Evolutionary conservation across 768 basidiomycete species (phyloP).

Genomic region (Favolaschia claudopus): DNA sequence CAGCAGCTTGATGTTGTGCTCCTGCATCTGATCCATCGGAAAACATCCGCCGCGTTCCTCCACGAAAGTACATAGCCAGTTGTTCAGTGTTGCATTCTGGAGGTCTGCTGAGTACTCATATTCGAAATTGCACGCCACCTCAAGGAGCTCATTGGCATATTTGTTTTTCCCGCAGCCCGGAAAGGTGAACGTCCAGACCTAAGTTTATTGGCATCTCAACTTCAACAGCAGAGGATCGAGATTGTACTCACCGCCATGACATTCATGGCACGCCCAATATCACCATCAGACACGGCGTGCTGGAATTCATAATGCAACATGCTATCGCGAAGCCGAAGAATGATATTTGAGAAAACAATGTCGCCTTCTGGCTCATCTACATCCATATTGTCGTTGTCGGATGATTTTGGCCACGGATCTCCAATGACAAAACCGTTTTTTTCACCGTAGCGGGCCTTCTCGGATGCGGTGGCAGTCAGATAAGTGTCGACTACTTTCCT

Average conservation of each 20-base stretch:
- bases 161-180: conserved; percentile 7
- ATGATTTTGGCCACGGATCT: background rate
- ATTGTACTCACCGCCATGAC: conserved; percentile 1
- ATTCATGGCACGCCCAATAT: conserved; percentile 7
- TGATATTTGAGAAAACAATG: background rate
- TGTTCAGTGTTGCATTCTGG: background rate
- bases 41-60: background rate
- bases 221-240: background rate
- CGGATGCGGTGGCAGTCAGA: background rate
- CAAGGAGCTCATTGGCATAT: conserved; percentile 2
- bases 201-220: background rate
- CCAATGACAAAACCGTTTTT: background rate
- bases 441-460: background rate
- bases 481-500: background rate
- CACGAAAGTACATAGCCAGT: conserved; percentile 2
- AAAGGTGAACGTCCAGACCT: conserved; percentile 3
- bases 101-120: conserved; percentile 1
- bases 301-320: conserved; percentile 9
- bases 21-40: conserved; percentile 5
- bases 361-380: background rate
- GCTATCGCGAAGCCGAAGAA: conserved; percentile 6
- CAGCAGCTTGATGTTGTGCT: conserved; percentile 8
- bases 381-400: background rate
- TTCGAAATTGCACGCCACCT: conserved; percentile 1
- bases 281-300: conserved; percentile 4